Base-by-base conservation (phyloP, 345 rosid genomes). In the Eucalyptus urophylla region DNA sequence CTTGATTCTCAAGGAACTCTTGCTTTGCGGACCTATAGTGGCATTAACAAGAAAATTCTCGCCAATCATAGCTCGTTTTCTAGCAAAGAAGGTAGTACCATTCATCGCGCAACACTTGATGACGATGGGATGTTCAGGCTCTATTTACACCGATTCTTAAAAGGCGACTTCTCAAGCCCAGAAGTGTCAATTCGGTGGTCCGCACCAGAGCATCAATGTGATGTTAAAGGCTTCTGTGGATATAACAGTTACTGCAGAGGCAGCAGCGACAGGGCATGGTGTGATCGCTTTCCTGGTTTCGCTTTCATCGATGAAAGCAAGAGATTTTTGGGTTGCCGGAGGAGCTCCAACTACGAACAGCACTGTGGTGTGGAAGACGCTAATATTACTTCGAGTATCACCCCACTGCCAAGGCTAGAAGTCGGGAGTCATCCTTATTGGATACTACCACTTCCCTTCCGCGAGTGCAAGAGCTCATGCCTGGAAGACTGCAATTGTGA, bases 401-500 rank as follows among this genome's bases (percentile, higher is more conserved):
- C 3, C 4, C 22, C 2, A 22, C 2, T 90, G 51, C 44, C 47
- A 1, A 53, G n/a, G 16, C 1, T 86, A 5, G 17, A 0, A 6
- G 17, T 88, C 72, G 86, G 86, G 10, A 80, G 80, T n/a, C 7
- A 2, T 3, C 33, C 88, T 80, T 91, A 92, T 49, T 40, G 1
- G 11, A 2, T 11, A 4, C 25, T 58, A 4, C 54, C 81, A 13
- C 50, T 87, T 21, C 14, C 51, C 4, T 25, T 40, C 19, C 10
- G 40, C 2, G 43, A 88, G 80, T 92, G 93, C 87, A 44, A 87
- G n/a, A 54, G 50, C 14, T 87, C 89, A 3, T 91, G 93, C 69
- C 87, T 89, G 24, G 37, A 91, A 24, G 93, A 92, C 44, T 90
- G 92, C 85, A 37, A 89, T 14, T 90, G 92, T 45, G 91, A n/a